Evolutionary conservation across 2,329 filamentous ascomycete genomes (phyloP).

Genomic region (Aspergillus clavatus): DNA sequence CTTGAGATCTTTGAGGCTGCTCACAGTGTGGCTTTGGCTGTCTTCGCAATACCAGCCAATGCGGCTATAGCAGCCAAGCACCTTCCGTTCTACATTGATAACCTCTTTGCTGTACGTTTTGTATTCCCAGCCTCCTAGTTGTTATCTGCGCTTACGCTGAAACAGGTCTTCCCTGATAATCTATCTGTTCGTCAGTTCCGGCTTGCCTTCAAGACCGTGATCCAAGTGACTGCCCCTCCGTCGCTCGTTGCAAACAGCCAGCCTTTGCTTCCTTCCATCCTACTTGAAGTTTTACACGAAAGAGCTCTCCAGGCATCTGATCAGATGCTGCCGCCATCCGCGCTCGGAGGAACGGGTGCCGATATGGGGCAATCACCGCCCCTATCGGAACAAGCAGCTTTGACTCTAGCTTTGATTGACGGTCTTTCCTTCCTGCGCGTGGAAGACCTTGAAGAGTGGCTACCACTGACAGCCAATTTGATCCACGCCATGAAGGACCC

Average conservation of each 20-base stretch:
- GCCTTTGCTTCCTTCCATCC: constrained; percentile 70
- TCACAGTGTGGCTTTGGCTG: constrained; percentile 74
- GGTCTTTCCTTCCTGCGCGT: constrained; percentile 69
- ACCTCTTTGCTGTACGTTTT: constrained; percentile 58
- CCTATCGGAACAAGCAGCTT: constrained; percentile 69
- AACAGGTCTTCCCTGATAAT: constrained; percentile 65
- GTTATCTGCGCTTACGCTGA: background rate
- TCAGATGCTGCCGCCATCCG: constrained; percentile 42
- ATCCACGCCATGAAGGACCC: constrained; percentile 61
- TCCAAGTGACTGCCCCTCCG: constrained; percentile 76
- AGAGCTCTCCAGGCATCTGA: constrained; percentile 56
- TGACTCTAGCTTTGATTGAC: constrained; percentile 74
- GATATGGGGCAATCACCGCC: constrained; percentile 29
- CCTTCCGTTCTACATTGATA: constrained; percentile 77
- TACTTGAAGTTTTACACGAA: constrained; percentile 72
- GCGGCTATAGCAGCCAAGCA: constrained; percentile 64
- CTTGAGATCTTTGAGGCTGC: constrained; percentile 80
- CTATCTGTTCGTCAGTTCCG: constrained; percentile 83
- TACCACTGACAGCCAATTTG: constrained; percentile 64
- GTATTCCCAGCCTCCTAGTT: background rate
- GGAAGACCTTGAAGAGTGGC: constrained; percentile 71
- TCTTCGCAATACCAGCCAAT: constrained; percentile 75
- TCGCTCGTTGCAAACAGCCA: constrained; percentile 68
- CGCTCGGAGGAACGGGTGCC: constrained; percentile 30
- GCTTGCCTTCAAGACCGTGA: constrained; percentile 77